Evolutionary conservation across 1,139 yeast species (phyloP).

Genomic region (Hansenula sp.): DNA sequence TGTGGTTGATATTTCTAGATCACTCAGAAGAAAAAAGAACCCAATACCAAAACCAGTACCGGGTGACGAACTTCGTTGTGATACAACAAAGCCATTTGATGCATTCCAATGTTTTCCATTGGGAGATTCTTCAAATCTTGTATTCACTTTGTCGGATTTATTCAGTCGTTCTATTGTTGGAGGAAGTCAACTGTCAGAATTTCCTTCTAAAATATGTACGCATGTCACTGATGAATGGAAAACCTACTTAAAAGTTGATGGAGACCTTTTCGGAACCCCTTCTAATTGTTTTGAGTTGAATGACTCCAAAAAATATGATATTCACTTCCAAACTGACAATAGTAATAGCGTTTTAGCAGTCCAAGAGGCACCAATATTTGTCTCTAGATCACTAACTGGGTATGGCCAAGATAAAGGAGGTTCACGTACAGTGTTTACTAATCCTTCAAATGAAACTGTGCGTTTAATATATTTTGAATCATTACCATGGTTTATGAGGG

Average conservation of each 20-base stretch:
- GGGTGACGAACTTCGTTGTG: conserved; percentile 69
- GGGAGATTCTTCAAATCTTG: conserved; percentile 46
- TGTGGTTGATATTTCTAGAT: conserved; percentile 68
- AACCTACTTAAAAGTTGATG: conserved; percentile 25
- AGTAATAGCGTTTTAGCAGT: conserved; percentile 32
- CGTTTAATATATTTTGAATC: conserved; percentile 69
- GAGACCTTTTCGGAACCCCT: conserved; percentile 24
- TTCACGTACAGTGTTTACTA: conserved; percentile 68
- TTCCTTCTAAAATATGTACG: conserved; percentile 39
- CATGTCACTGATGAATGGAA: conserved; percentile 46
- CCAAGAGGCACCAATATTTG: conserved; percentile 59
- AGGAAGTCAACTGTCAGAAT: conserved; percentile 48
- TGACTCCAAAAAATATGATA: conserved; percentile 33
- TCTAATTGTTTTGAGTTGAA: conserved; percentile 32
- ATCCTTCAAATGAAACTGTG: conserved; percentile 50
- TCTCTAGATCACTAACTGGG: conserved; percentile 86
- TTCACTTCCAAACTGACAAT: conserved; percentile 34
- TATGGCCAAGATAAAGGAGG: conserved; percentile 92
- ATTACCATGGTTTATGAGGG: conserved; percentile 90
- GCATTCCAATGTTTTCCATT: conserved; percentile 76
- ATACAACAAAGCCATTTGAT: conserved; percentile 49
- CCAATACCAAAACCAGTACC: conserved; percentile 81
- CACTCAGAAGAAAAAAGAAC: conserved; percentile 55
- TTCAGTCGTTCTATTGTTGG: conserved; percentile 70
- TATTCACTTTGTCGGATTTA: conserved; percentile 56